Evolutionary conservation across 768 basidiomycete species (phyloP).

Genomic region (Mycena venus): DNA sequence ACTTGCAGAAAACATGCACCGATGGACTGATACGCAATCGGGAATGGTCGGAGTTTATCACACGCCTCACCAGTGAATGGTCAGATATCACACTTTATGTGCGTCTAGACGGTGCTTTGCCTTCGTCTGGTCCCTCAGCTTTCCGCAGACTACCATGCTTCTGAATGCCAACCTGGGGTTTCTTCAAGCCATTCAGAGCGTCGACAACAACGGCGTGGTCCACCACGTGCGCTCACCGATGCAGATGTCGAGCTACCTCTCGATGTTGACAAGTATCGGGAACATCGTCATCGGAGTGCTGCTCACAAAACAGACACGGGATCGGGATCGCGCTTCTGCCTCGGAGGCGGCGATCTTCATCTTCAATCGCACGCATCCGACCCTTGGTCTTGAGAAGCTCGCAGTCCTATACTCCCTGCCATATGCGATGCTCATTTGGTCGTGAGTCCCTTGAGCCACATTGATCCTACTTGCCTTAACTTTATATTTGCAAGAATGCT

Average conservation of each 20-base stretch:
- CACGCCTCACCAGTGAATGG: conserved; percentile 62
- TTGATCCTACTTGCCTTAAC: neutral
- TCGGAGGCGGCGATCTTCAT: conserved; percentile 44
- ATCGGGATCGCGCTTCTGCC: conserved; percentile 50
- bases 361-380: conserved; percentile 32
- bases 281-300: conserved; percentile 63
- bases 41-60: conserved; percentile 60
- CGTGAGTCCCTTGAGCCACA: conserved; percentile 63
- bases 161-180: conserved; percentile 74
- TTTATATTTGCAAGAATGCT: conserved; percentile 51
- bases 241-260: conserved; percentile 65
- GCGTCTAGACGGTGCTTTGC: conserved; percentile 26
- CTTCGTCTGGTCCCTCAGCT: no score
- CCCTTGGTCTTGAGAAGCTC: conserved; percentile 62
- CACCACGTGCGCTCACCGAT: conserved; percentile 49
- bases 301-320: conserved; percentile 59
- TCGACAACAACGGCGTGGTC: conserved; percentile 42
- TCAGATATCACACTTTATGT: conserved; percentile 69
- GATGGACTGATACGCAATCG: conserved; percentile 57
- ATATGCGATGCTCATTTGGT: conserved; percentile 71
- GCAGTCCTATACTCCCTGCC: conserved; percentile 69
- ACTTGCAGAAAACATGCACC: conserved; percentile 61
- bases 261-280: conserved; percentile 62
- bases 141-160: conserved; percentile 65
- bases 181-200: conserved; percentile 65